These are phyloP conservation scores for Psilocybe tampanensis DNA, from an alignment of 768 basidiomycete species.

Conservation along the genomic window DNA sequence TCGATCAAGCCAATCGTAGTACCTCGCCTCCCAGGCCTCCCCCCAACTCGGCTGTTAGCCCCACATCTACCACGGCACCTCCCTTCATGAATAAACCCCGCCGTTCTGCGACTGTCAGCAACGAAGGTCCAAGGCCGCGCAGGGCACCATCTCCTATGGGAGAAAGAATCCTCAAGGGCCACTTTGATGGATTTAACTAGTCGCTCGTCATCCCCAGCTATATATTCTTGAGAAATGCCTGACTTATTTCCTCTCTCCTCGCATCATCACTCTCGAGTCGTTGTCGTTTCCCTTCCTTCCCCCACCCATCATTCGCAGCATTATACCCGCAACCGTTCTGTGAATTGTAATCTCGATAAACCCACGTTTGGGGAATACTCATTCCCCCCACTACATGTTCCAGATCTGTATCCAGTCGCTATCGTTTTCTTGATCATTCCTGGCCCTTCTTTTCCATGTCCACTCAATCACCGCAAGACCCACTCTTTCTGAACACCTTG, in stretches of 20 bases:
- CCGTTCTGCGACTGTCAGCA: slow-evolving; percentile 64
- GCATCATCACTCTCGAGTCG: slow-evolving; percentile 1
- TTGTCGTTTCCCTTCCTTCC: neutral
- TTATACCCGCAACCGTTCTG: slow-evolving; percentile 42
- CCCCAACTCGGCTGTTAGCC: slow-evolving; percentile 53
- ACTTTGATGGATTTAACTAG: slow-evolving; percentile 88
- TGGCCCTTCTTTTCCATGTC: slow-evolving; percentile 10
- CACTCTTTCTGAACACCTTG: slow-evolving; percentile 1
- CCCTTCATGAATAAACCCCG: slow-evolving; percentile 40
- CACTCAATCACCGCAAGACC: slow-evolving; percentile 19
- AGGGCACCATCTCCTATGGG: slow-evolving; percentile 88
- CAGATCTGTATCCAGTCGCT: slow-evolving; percentile 7
- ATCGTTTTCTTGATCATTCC: slow-evolving; percentile 20
- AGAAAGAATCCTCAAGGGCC: slow-evolving; percentile 87
- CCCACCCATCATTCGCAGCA: slow-evolving; percentile 28
- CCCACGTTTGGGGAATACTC: neutral
- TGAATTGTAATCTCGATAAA: slow-evolving; percentile 21
- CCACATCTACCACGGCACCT: slow-evolving; percentile 26
- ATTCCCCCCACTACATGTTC: slow-evolving; percentile 2
- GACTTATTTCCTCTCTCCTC: slow-evolving; percentile 1
- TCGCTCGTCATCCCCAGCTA: neutral
- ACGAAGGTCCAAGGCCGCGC: slow-evolving; percentile 46
- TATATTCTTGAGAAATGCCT: slow-evolving; percentile 5
- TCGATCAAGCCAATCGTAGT: slow-evolving; percentile 28
- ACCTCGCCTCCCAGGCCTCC: slow-evolving; percentile 47